phyloP scores from a whole-genome alignment of 129 eudicot species.

The Flaveria ramosissima region DNA sequence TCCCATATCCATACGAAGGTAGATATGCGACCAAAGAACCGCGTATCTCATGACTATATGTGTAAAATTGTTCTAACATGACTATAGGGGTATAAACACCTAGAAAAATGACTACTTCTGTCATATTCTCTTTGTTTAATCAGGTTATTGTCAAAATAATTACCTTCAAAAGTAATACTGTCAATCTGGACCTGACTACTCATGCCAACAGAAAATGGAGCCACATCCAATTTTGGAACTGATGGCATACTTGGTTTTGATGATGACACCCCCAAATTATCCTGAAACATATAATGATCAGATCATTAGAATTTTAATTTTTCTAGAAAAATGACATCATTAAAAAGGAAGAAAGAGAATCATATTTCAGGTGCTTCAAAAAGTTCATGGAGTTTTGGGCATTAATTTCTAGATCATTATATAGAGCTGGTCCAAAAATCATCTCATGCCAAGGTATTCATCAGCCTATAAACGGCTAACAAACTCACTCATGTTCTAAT shows the following conservation, averaged over 20 bases:
- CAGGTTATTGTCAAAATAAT: not conserved
- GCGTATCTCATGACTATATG: not conserved
- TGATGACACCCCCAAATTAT: conserved; percentile 56
- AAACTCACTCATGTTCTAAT: conserved; percentile 11
- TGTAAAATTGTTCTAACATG: not conserved
- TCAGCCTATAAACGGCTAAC: not conserved
- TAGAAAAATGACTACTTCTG: not conserved
- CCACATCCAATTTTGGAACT: conserved; percentile 47
- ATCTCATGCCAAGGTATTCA: not conserved
- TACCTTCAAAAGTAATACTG: conserved; percentile 58
- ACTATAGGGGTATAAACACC: not conserved
- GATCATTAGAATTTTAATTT: conserved; percentile 10
- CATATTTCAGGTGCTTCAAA: not conserved
- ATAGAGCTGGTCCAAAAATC: not conserved
- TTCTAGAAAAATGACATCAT: conserved; percentile 6
- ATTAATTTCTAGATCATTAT: not conserved
- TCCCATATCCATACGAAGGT: not conserved
- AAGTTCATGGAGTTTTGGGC: not conserved
- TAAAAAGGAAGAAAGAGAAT: conserved; percentile 1
- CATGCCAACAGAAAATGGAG: conserved; percentile 52
- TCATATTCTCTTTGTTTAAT: not conserved
- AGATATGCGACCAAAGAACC: not conserved
- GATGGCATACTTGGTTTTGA: conserved; percentile 54
- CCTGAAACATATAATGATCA: conserved; percentile 50
- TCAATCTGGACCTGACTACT: conserved; percentile 51